phyloP scores from a whole-genome alignment of 148 eudicot species.

The Vaccinium corymbosum region DNA sequence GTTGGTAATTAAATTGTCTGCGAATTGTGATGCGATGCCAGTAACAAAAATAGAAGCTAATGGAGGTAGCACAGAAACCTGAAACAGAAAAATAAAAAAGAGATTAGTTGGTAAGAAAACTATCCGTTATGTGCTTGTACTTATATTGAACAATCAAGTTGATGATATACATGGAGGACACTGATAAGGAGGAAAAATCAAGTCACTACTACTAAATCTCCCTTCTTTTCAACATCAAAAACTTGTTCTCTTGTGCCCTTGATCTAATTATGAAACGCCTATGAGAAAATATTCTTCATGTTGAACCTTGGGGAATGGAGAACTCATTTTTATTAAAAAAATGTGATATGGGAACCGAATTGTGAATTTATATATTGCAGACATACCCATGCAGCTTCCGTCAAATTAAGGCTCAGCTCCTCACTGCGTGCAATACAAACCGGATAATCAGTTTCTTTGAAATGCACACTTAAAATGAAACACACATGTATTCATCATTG shows the following conservation, averaged over 20 bases:
- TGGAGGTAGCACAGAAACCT: constrained; percentile 97
- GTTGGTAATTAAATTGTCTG: constrained; percentile 66
- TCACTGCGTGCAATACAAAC: constrained; percentile 52
- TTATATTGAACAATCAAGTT: not conserved
- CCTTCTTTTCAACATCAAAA: not conserved
- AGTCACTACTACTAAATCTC: not conserved
- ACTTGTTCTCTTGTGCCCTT: not conserved
- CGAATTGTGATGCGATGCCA: constrained; percentile 78
- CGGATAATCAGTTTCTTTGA: constrained; percentile 18
- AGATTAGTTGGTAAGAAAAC: not conserved
- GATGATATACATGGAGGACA: not conserved
- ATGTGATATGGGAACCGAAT: not conserved
- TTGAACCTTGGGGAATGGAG: not conserved
- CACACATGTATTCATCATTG: not conserved
- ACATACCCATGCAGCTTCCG: constrained; percentile 97
- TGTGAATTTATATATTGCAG: no score
- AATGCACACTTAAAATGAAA: not conserved
- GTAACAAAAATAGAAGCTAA: constrained; percentile 85
- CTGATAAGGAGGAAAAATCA: not conserved
- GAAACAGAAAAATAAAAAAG: constrained; percentile 5
- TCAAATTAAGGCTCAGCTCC: constrained; percentile 79
- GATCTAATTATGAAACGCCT: not conserved
- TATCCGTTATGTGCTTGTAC: not conserved
- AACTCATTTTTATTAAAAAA: not conserved
- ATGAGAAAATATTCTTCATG: not conserved